phyloP scores from a whole-genome alignment of 768 basidiomycete species.

The Suillus occidentalis region DNA sequence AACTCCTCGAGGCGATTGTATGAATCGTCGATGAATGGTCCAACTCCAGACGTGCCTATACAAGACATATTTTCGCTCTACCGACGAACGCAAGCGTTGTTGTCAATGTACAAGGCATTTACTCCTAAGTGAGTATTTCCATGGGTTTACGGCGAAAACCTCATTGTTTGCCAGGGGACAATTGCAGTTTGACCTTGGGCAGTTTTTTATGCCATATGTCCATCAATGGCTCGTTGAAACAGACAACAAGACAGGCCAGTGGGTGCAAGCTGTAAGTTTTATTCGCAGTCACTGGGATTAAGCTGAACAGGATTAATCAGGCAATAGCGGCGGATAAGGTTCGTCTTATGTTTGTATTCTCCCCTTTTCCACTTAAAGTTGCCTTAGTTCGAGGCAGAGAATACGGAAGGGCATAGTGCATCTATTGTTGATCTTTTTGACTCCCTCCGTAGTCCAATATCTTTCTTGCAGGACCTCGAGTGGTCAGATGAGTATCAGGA shows the following conservation, averaged over 20 bases:
- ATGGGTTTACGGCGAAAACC: conserved; percentile 1
- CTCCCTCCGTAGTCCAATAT: conserved; percentile 86
- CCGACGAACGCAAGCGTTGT: conserved; percentile 67
- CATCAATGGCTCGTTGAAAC: conserved; percentile 87
- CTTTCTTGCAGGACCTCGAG: conserved; percentile 83
- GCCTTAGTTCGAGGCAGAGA: conserved; percentile 74
- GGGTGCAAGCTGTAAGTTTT: conserved; percentile 84
- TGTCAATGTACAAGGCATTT: conserved; percentile 83
- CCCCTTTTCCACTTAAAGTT: conserved; percentile 8
- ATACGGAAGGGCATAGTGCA: conserved; percentile 85
- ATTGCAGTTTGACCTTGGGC: conserved; percentile 65
- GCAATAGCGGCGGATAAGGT: conserved; percentile 87
- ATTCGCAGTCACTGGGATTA: not conserved
- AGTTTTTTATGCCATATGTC: conserved; percentile 87
- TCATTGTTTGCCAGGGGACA: conserved; percentile 42
- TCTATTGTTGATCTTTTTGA: conserved; percentile 97
- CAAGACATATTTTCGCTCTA: conserved; percentile 90
- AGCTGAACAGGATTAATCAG: conserved; percentile 34
- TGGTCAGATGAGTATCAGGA: conserved; percentile 92
- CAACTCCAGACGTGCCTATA: conserved; percentile 84
- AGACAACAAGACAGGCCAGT: conserved; percentile 85
- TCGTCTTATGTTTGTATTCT: conserved; percentile 10
- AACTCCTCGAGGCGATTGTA: conserved; percentile 70
- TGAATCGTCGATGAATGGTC: conserved; percentile 83
- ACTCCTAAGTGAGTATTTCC: conserved; percentile 61